Conservation (phyloP, 805 yeast species). For the Ogataea allantospora region DNA sequence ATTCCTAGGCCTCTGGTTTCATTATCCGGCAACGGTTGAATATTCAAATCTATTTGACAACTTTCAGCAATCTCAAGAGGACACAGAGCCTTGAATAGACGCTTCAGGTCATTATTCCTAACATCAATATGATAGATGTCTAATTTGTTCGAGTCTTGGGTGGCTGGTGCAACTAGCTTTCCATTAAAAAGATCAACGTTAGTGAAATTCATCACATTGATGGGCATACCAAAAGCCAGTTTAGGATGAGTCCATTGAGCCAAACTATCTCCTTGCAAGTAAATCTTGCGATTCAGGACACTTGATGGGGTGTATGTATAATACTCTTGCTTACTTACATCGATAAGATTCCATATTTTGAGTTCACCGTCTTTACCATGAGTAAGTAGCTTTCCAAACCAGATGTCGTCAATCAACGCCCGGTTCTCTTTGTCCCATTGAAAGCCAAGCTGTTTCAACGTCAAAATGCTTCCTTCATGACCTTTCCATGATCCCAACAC, state of each 20-base stretch:
- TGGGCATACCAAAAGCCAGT: constrained; percentile 53
- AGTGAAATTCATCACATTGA: constrained; percentile 72
- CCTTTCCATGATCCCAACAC: constrained; percentile 59
- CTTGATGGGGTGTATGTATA: constrained; percentile 18
- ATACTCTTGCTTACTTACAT: constrained; percentile 12
- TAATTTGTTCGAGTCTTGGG: constrained; percentile 58
- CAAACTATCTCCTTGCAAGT: constrained; percentile 21
- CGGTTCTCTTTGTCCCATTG: constrained; percentile 24
- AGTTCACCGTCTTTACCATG: constrained; percentile 67
- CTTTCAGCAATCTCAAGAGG: constrained; percentile 26
- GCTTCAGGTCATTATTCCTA: constrained; percentile 15
- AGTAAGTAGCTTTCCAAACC: constrained; percentile 48
- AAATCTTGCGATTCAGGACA: constrained; percentile 19
- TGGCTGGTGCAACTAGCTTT: constrained; percentile 56
- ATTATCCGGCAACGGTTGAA: constrained; percentile 18
- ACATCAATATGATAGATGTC: constrained; percentile 52
- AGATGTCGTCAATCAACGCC: constrained; percentile 25
- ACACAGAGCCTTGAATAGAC: constrained; percentile 37
- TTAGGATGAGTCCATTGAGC: constrained; percentile 22
- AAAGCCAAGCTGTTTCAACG: constrained; percentile 46
- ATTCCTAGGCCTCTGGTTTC: constrained; percentile 52
- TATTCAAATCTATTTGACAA: constrained; percentile 25
- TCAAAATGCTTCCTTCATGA: constrained; percentile 51
- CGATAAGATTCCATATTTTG: constrained; percentile 44
- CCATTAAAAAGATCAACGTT: constrained; percentile 45